phyloP scores from a whole-genome alignment of 805 yeast genomes.

The Myxozyma vanderwaltii region DNA sequence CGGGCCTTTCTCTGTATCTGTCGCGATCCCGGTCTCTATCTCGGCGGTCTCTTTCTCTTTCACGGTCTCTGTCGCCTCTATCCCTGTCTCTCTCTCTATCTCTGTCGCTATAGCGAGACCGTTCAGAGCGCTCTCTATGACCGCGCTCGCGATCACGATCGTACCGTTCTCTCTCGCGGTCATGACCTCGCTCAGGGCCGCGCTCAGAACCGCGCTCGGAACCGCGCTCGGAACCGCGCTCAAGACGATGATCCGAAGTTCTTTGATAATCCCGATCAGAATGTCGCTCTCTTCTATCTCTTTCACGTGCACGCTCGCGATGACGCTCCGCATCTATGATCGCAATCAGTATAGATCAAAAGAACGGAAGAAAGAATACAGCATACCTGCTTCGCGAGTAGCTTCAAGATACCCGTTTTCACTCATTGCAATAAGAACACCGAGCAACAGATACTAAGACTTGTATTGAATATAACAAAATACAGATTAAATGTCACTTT shows the following conservation, averaged over 20 bases:
- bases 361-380: not conserved
- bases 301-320: slow-evolving; percentile 32
- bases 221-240: slow-evolving; percentile 19
- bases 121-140: slow-evolving; percentile 31
- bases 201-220: slow-evolving; percentile 27
- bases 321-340: slow-evolving; percentile 29
- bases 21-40: slow-evolving; percentile 31
- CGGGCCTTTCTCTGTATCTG: slow-evolving; percentile 25
- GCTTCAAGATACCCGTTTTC: slow-evolving; percentile 32
- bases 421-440: slow-evolving; percentile 9
- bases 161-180: slow-evolving; percentile 25
- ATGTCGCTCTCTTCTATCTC: slow-evolving; percentile 30
- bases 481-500: no score
- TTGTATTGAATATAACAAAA: no score
- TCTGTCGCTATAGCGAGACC: slow-evolving; percentile 31
- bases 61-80: slow-evolving; percentile 23
- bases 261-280: slow-evolving; percentile 32
- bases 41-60: slow-evolving; percentile 33
- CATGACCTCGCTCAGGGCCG: slow-evolving; percentile 11
- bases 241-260: slow-evolving; percentile 31
- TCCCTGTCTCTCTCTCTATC: slow-evolving; percentile 32
- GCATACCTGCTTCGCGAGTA: slow-evolving; percentile 28
- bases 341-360: not conserved
- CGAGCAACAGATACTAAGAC: no score
- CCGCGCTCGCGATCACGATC: slow-evolving; percentile 26